Evolutionary conservation across 208 protist genomes (phyloP).

Genomic region (Eutreptiella sp.): DNA sequence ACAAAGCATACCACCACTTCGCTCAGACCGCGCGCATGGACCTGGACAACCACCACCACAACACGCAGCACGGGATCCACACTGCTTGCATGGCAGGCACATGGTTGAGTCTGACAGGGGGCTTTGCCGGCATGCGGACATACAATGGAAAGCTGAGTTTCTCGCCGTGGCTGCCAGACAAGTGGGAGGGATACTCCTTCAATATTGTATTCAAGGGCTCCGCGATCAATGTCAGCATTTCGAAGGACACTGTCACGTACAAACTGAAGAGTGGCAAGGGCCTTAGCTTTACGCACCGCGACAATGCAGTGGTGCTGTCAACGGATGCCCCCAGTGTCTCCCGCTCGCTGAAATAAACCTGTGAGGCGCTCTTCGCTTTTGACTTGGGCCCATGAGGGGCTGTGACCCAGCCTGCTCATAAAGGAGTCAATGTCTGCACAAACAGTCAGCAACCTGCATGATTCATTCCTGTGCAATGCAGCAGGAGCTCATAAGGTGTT

Average conservation of each 20-base stretch:
- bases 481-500: too few relatives aligned
- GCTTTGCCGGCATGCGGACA: slow-evolving; percentile 70
- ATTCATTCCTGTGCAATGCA: too few relatives aligned
- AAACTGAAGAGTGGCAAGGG: too few relatives aligned
- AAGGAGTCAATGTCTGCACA: too few relatives aligned
- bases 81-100: slow-evolving; percentile 58
- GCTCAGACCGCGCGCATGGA: slow-evolving; percentile 54
- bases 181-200: slow-evolving; percentile 66
- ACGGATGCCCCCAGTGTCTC: too few relatives aligned
- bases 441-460: too few relatives aligned
- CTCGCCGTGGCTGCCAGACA: slow-evolving; percentile 62
- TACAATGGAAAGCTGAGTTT: slow-evolving; percentile 64
- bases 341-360: too few relatives aligned
- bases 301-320: too few relatives aligned
- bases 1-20: slow-evolving; percentile 58
- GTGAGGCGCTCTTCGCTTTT: too few relatives aligned
- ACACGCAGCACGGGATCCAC: slow-evolving; percentile 64
- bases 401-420: too few relatives aligned
- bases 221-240: slow-evolving; percentile 57
- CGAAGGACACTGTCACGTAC: slow-evolving; percentile 64
- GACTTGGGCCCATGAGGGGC: too few relatives aligned
- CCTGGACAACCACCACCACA: slow-evolving; percentile 60
- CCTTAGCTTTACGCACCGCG: too few relatives aligned
- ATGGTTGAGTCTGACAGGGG: slow-evolving; percentile 62
- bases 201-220: slow-evolving; percentile 59